Evolutionary conservation across 345 rosid genomes (phyloP).

Genomic region (Hevea brasiliensis): DNA sequence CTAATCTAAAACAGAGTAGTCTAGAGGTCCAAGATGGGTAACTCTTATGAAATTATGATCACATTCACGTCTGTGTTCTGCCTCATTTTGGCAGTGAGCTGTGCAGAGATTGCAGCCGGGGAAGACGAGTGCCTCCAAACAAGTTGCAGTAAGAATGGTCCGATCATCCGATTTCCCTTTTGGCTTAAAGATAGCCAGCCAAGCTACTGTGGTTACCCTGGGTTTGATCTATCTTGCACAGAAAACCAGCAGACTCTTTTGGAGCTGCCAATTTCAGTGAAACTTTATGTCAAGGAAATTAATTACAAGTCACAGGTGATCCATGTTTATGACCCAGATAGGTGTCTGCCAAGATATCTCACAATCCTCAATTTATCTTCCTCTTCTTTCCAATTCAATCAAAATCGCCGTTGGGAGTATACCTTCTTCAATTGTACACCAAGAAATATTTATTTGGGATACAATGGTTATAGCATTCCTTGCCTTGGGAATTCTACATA

Average conservation of each 20-base stretch:
- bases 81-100: neutral
- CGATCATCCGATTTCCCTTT: slow-evolving; percentile 19
- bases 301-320: slow-evolving; percentile 16
- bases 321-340: neutral
- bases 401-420: accelerated
- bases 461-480: neutral
- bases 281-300: neutral
- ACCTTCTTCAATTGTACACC: slow-evolving; percentile 13
- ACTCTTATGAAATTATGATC: neutral
- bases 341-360: slow-evolving; percentile 4
- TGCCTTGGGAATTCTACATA: slow-evolving; percentile 1
- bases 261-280: slow-evolving; percentile 7
- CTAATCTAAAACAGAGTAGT: neutral
- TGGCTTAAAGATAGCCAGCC: too few species aligned
- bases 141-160: neutral
- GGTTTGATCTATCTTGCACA: slow-evolving; percentile 23
- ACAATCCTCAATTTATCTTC: slow-evolving; percentile 13
- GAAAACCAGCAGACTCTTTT: neutral
- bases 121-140: neutral
- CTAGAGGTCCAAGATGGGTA: neutral
- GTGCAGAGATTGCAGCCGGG: neutral
- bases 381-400: slow-evolving; percentile 8
- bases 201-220: neutral
- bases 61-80: neutral
- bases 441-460: too few species aligned